Conservation (phyloP, 2,329 filamentous ascomycete genomes). For the Scorias spongiosa region DNA sequence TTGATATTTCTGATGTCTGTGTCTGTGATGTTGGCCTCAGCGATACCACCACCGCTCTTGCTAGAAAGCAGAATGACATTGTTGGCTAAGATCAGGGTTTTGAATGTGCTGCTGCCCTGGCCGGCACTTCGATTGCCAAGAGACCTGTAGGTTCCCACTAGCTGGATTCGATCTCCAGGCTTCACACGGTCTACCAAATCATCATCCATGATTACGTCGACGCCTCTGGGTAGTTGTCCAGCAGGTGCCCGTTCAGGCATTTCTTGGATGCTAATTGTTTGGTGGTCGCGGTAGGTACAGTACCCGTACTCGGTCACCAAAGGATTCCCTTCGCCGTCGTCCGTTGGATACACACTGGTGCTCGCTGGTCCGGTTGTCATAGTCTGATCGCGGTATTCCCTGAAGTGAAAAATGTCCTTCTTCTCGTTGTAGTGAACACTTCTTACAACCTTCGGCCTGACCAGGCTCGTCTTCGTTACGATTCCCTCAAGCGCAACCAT, state of each 20-base stretch:
- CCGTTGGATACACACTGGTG: constrained; percentile 82
- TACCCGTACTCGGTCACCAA: constrained; percentile 92
- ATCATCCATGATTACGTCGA: constrained; percentile 93
- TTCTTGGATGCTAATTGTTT: constrained; percentile 95
- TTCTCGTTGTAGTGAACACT: constrained; percentile 92
- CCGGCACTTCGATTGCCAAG: constrained; percentile 88
- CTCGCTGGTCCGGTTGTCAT: constrained; percentile 88
- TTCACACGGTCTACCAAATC: constrained; percentile 91
- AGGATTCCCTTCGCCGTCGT: constrained; percentile 86
- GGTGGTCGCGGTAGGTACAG: constrained; percentile 89
- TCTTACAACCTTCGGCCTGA: constrained; percentile 92
- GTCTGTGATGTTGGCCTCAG: constrained; percentile 82
- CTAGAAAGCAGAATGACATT: constrained; percentile 89
- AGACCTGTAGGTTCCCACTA: constrained; percentile 91
- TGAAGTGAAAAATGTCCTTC: constrained; percentile 72
- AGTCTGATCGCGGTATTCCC: constrained; percentile 90
- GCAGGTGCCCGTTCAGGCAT: constrained; percentile 96
- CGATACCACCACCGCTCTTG: constrained; percentile 88
- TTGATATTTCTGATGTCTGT: constrained; percentile 98
- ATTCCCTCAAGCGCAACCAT: constrained; percentile 98
- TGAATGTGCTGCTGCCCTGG: constrained; percentile 83
- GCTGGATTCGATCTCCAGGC: constrained; percentile 86
- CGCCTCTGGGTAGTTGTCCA: constrained; percentile 83
- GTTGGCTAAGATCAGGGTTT: constrained; percentile 85
- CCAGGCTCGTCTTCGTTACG: constrained; percentile 87